Evolutionary conservation across 2,329 filamentous ascomycete species (phyloP).

Genomic region (Davidsoniella virescens): DNA sequence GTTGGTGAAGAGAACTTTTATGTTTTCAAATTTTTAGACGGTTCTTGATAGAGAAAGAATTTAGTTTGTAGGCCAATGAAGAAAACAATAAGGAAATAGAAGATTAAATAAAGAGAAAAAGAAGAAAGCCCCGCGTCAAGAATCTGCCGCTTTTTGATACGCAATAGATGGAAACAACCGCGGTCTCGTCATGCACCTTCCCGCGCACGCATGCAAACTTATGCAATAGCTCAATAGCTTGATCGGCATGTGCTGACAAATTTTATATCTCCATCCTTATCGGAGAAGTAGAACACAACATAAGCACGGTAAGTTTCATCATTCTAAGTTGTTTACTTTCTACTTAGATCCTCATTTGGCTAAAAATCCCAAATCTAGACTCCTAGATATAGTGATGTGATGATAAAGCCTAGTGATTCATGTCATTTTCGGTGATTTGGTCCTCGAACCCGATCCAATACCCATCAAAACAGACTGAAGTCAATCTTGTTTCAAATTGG

Average conservation of each 20-base stretch:
- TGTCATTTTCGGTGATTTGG: no score
- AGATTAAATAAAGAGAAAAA: not conserved
- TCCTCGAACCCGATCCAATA: no score
- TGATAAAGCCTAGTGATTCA: no score
- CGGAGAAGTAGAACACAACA: no score
- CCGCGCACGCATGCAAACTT: not conserved
- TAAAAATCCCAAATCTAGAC: no score
- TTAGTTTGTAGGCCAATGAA: not conserved
- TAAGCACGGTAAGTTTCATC: no score
- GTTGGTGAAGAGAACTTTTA: no score
- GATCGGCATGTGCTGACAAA: constrained; percentile 10
- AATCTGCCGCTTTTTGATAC: not conserved
- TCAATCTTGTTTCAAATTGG: no score
- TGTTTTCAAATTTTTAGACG: not conserved
- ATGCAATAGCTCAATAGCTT: not conserved
- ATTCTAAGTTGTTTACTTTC: no score
- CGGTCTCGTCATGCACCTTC: not conserved
- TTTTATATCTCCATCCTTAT: not conserved
- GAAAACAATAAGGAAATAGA: not conserved
- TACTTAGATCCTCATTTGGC: no score
- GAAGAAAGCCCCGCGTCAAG: not conserved
- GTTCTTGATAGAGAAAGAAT: not conserved
- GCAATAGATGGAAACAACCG: not conserved
- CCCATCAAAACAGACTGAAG: no score
- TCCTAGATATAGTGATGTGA: no score